These are phyloP conservation scores for Pharnaceum exiguum DNA, from an alignment of 148 eudicot species.

Conservation along the genomic window DNA sequence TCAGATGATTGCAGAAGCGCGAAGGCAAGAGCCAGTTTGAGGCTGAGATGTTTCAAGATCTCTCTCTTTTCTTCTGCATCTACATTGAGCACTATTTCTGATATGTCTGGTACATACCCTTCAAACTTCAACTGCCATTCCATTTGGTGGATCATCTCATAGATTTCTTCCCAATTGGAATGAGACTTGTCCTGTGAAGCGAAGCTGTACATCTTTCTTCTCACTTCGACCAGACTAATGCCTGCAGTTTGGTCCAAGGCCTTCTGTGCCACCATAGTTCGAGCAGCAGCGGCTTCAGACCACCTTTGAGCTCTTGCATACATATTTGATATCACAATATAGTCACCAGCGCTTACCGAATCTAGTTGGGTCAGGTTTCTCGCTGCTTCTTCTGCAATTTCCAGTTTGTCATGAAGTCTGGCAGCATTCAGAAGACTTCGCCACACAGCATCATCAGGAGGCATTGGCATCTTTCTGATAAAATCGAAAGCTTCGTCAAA, in stretches of 20 bases:
- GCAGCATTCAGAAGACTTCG: slow-evolving; percentile 43
- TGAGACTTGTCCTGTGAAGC: slow-evolving; percentile 43
- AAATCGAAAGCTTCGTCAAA: slow-evolving; percentile 43
- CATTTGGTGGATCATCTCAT: slow-evolving; percentile 61
- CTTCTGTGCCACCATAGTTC: slow-evolving; percentile 30
- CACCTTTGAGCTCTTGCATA: slow-evolving; percentile 49
- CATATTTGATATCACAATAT: slow-evolving; percentile 44
- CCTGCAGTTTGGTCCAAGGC: slow-evolving; percentile 38
- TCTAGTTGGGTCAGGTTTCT: slow-evolving; percentile 26
- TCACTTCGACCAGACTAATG: slow-evolving; percentile 43
- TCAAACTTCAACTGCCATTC: slow-evolving; percentile 74
- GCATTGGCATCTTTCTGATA: slow-evolving; percentile 45
- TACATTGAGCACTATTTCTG: slow-evolving; percentile 38
- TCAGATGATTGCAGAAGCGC: slow-evolving; percentile 40
- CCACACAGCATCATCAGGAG: slow-evolving; percentile 56
- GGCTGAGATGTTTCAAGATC: slow-evolving; percentile 52
- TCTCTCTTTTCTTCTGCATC: slow-evolving; percentile 51
- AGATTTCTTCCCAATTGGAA: slow-evolving; percentile 30
- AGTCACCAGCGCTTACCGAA: slow-evolving; percentile 35
- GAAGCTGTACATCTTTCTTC: slow-evolving; percentile 37
- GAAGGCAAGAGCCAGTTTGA: slow-evolving; percentile 62
- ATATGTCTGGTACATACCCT: slow-evolving; percentile 51
- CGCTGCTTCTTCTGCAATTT: slow-evolving; percentile 39
- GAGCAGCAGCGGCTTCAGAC: slow-evolving; percentile 30
- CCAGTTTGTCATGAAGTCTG: slow-evolving; percentile 34